These are phyloP conservation scores for Cytospora leucostoma DNA, from an alignment of 2,329 filamentous ascomycete species.

Conservation along the genomic window DNA sequence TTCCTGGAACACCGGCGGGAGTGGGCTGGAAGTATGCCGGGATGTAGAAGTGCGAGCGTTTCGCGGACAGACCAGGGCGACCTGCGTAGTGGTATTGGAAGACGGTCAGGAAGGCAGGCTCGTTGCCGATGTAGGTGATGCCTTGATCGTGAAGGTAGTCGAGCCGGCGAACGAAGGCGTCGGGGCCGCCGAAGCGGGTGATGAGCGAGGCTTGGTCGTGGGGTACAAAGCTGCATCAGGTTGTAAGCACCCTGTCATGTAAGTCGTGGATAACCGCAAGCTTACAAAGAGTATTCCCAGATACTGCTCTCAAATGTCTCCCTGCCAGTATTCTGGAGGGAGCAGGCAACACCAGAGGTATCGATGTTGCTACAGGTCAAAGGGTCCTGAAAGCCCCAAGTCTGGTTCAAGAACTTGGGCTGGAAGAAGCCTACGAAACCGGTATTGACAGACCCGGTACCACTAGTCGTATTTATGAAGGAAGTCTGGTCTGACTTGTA, in stretches of 20 bases:
- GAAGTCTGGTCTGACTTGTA: slow-evolving; percentile 63
- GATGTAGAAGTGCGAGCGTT: slow-evolving; percentile 64
- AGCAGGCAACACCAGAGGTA: slow-evolving; percentile 55
- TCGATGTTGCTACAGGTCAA: slow-evolving; percentile 61
- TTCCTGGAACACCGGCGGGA: slow-evolving; percentile 64
- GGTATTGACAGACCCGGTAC: slow-evolving; percentile 49
- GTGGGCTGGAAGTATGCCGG: slow-evolving; percentile 63
- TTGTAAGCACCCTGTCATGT: not conserved
- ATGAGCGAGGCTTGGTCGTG: slow-evolving; percentile 58
- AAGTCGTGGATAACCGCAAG: not conserved
- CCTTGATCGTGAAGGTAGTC: slow-evolving; percentile 65
- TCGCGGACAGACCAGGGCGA: slow-evolving; percentile 57
- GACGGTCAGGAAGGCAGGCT: slow-evolving; percentile 61
- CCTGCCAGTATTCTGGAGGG: slow-evolving; percentile 58
- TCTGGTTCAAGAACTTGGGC: slow-evolving; percentile 66
- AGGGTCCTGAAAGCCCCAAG: slow-evolving; percentile 70
- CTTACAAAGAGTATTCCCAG: slow-evolving; percentile 73
- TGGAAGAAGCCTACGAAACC: slow-evolving; percentile 72
- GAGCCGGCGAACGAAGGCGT: slow-evolving; percentile 59
- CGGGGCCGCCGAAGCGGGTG: slow-evolving; percentile 59
- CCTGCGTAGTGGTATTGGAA: slow-evolving; percentile 72
- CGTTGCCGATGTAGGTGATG: slow-evolving; percentile 62
- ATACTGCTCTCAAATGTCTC: slow-evolving; percentile 73
- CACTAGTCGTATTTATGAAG: slow-evolving; percentile 39
- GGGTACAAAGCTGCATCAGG: slow-evolving; percentile 48